These are phyloP conservation scores for Aspergillus udagawae DNA, from an alignment of 2,329 filamentous ascomycete genomes.

Conservation along the genomic window DNA sequence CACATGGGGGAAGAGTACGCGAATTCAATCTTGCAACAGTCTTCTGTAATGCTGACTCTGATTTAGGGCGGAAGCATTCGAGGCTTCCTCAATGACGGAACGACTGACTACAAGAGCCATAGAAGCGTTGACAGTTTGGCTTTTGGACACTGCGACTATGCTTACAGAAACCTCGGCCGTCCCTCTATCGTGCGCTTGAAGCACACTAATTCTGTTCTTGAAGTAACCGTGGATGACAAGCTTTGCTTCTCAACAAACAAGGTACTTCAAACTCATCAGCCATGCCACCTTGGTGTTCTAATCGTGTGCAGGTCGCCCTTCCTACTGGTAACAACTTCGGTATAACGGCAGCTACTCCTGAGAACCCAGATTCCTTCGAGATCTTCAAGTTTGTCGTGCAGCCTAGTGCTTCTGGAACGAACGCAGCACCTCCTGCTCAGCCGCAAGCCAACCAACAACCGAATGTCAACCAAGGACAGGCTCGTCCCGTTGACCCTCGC, in stretches of 20 bases:
- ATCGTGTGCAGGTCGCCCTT: slow-evolving; percentile 58
- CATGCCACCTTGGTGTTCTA: slow-evolving; percentile 1
- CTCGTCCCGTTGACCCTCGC: slow-evolving; percentile 27
- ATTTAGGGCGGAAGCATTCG: slow-evolving; percentile 69
- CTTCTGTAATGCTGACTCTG: slow-evolving; percentile 4
- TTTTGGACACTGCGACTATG: slow-evolving; percentile 88
- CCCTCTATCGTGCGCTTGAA: slow-evolving; percentile 77
- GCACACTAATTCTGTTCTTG: slow-evolving; percentile 60
- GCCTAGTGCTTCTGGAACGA: slow-evolving; percentile 35
- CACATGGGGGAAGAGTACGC: slow-evolving; percentile 64
- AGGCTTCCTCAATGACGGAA: slow-evolving; percentile 91
- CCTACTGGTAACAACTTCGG: slow-evolving; percentile 81
- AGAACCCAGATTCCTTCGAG: slow-evolving; percentile 92
- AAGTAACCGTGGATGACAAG: slow-evolving; percentile 74
- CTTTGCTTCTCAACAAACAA: slow-evolving; percentile 79
- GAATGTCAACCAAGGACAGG: slow-evolving; percentile 20
- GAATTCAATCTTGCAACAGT: neutral
- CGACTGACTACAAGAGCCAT: slow-evolving; percentile 71
- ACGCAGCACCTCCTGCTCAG: slow-evolving; percentile 12
- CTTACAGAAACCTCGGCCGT: slow-evolving; percentile 86
- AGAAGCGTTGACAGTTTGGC: slow-evolving; percentile 76
- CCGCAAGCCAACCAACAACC: slow-evolving; percentile 19
- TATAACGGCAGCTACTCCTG: slow-evolving; percentile 80
- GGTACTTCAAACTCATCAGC: slow-evolving; percentile 25
- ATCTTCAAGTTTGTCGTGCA: slow-evolving; percentile 79